Base-by-base conservation (phyloP, 2,329 filamentous ascomycete genomes). In the Diplodia sapinea region DNA sequence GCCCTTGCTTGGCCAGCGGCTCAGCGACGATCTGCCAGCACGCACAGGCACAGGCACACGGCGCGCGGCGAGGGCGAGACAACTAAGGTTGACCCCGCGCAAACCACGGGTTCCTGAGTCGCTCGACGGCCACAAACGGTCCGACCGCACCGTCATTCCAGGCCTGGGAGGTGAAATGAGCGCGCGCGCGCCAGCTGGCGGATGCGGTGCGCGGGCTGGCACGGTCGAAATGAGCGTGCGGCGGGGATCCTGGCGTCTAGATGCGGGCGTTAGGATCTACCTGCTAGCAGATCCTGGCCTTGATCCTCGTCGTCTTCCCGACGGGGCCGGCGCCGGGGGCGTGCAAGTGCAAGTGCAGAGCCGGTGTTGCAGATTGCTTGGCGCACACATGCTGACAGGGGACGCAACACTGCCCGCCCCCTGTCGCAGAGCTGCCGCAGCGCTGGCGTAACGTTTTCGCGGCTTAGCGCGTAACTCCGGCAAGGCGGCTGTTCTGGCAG, bases 1-100 rank as follows among this genome's bases (percentile, higher is more conserved):
- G 64, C 64, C 64, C 64, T 66, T 66, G 64, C 64, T 49, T 56
- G 38, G 64, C 51, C 51, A 23, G 64, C 64, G 52, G 52, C 52
- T 64, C 61, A 49, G 61, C 50, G 61, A 36, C 47, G 61, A 64
- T 64, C 59, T 47, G 59, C 59, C 36, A 62, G 57, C 61, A 43
- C 47, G 61, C 47, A 43, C 61, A 64, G 61, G 54, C 52, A 31
- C 64, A 57, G 64, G 64, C 64, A 66, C 52, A 66, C 33, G 29
- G 47, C 62, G 50, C 33, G 50, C 63, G 62, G 40, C 56, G 56
- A 59, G 36, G 54, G 54, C 54, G 54, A 57, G 31, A 57, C 29
- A 36, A 52, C 50, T 33, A 62, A 62, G 57, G 57, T 62, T 62
- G 57, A 40, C 57, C 57, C 57, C 57, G 50, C 26, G 50, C 50